Evolutionary conservation across 805 yeast species (phyloP), one percentile per base, ranked within the genome.

Genomic region (Teunomyces barrocoloradensis): DNA sequence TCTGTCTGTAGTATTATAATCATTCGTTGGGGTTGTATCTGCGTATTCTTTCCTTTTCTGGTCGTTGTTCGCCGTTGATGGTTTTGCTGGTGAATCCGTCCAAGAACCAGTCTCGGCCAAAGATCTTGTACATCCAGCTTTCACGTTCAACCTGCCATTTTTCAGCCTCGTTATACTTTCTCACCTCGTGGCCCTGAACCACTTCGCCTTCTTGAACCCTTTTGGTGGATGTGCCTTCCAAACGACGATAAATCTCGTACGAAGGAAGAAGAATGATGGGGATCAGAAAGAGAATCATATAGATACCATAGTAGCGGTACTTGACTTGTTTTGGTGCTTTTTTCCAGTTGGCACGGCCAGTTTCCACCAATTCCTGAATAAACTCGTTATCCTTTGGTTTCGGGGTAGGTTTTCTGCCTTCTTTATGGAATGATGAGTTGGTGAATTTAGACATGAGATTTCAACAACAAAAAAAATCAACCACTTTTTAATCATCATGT

Each of bases 61-160:
- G 33, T 13, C 40, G 21, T 23, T 43, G 42, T n/a, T 43, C 48
- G 21, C 30, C 43, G 11, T 15, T 30, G 66, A 72, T 66, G 3
- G 77, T 69, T 48, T 64, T 68, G 47, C 75, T 71, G 25, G 77
- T 73, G 45, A 70, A 70, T 10, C 77, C 77, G 45, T 73, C 77
- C 42, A 71, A 61, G 50, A 64, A 73, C 55, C 68, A 70, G 46
- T 73, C 78, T 37, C 55, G 59, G 0, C 78, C 78, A 50, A 73
- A 72, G 7, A 71, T 39, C 49, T 58, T 63, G 54, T 72, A 73
- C 66, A 64, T 57, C 47, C 60, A 51, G 50, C 72, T 66, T 38
- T 67, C 56, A 50, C 57, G 62, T 51, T 72, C 77, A 5, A 64
- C 67, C 12, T 27, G 46, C 76, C 75, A 73, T 49, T 71, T 71